Evolutionary conservation across 192 early-diverging fungal species (phyloP).

Genomic region (Backusella westeae): DNA sequence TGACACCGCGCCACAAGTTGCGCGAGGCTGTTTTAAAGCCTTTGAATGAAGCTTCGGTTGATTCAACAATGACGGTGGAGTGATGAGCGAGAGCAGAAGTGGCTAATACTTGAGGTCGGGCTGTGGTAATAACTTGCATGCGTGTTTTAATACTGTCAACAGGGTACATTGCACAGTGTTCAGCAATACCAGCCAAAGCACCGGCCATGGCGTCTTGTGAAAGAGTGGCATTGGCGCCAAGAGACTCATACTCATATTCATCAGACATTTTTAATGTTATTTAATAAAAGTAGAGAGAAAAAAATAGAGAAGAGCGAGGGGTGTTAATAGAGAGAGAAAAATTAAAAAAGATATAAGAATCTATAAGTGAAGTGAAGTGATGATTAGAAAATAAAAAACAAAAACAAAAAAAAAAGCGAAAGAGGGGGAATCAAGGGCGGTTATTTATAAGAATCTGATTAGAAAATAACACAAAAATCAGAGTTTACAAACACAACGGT

Average conservation of each 20-base stretch:
- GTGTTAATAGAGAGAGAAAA: neutral
- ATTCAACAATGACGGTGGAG: constrained; percentile 61
- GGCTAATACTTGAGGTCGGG: constrained; percentile 10
- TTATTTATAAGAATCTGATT: constrained; percentile 14
- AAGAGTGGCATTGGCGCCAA: constrained; percentile 75
- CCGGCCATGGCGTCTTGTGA: constrained; percentile 85
- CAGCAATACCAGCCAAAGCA: constrained; percentile 94
- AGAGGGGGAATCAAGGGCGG: neutral
- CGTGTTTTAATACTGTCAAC: constrained; percentile 95
- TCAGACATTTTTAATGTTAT: constrained; percentile 28
- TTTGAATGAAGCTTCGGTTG: constrained; percentile 32
- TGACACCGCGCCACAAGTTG: constrained; percentile 92
- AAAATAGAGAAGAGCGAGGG: constrained; percentile 3
- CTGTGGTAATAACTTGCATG: constrained; percentile 83
- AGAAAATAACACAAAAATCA: neutral
- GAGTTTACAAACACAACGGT: neutral
- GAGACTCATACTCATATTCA: constrained; percentile 89
- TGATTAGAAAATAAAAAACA: neutral
- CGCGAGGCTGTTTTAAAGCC: constrained; percentile 17
- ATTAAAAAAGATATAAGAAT: neutral
- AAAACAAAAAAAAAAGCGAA: neutral
- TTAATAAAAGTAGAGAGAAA: neutral
- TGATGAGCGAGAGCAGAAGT: neutral
- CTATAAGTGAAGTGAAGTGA: neutral
- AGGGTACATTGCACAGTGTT: constrained; percentile 94